These are phyloP conservation scores for Hanseniaspora taiwanica DNA, from an alignment of 805 yeast species.

Conservation along the genomic window DNA sequence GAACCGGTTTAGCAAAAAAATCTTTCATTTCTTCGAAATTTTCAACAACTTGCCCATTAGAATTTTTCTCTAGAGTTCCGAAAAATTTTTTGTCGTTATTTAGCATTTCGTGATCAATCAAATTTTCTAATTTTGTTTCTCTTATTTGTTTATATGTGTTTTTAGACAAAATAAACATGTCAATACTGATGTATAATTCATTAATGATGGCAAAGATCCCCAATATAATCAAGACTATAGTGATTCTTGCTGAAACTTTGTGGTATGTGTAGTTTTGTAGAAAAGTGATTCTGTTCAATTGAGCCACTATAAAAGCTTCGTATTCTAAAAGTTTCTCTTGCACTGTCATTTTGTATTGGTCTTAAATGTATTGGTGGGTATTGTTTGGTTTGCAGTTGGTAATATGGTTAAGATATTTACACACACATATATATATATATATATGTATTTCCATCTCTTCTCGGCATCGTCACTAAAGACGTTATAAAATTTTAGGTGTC, in stretches of 20 bases:
- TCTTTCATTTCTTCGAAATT: slow-evolving; percentile 36
- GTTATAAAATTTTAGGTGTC: no score
- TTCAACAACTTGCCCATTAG: slow-evolving; percentile 20
- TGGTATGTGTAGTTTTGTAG: slow-evolving; percentile 14
- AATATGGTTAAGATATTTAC: no score
- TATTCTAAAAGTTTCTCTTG: slow-evolving; percentile 11
- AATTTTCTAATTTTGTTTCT: slow-evolving; percentile 17
- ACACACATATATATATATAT: no score
- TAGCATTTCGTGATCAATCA: slow-evolving; percentile 19
- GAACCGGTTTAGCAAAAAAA: slow-evolving; percentile 61
- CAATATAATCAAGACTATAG: slow-evolving; percentile 18
- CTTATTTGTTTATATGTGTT: slow-evolving; percentile 22
- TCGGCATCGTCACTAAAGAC: no score
- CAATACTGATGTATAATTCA: slow-evolving; percentile 22
- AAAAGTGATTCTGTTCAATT: slow-evolving; percentile 8
- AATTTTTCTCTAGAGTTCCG: slow-evolving; percentile 20
- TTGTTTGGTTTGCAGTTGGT: no score
- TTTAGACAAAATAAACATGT: slow-evolving; percentile 22
- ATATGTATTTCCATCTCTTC: no score
- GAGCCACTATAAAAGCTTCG: slow-evolving; percentile 11
- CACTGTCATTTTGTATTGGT: slow-evolving; percentile 1
- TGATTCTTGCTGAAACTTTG: slow-evolving; percentile 22
- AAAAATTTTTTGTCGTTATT: slow-evolving; percentile 20
- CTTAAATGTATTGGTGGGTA: not conserved
- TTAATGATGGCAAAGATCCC: slow-evolving; percentile 22